Evolutionary conservation across 495 filamentous ascomycete species (phyloP), one percentile per base, ranked within the genome.

Genomic region (Staphylotrichum tortipilum): DNA sequence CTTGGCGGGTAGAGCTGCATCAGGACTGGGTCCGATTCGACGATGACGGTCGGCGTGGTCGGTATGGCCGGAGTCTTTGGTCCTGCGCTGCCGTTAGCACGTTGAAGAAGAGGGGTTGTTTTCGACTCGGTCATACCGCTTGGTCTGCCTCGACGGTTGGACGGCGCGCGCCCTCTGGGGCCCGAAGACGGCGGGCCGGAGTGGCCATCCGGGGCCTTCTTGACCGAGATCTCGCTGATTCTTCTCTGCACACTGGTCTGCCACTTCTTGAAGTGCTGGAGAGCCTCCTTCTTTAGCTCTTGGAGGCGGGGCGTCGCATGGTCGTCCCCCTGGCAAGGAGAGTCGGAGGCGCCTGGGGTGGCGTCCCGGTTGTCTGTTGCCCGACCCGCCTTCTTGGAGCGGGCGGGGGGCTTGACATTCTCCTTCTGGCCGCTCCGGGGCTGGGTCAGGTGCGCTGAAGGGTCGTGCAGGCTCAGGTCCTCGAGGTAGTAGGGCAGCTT

Each of bases 251-350:
- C 52, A 10, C 49, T 50, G 1, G 44, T 48, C 26, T 72, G 71
- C 73, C 73, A 76, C 50, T 73, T 74, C 30, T 52, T 58, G 54
- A 73, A 70, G 62, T 68, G 63, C n/a, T 53, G 44, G 11, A 72
- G 34, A 2, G 58, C 58, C 28, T 75, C 72, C 55, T 64, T 66
- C 58, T 70, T 71, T 30, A 73, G 57, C 55, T 76, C 73, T 31
- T 68, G 50, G 19, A 68, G 64, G 3, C 63, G 56, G 4, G 63
- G 55, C n/a, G 59, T 45, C 17, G 54, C 23, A 14, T 68, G 58
- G 19, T n/a, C 43, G 10, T 67, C 64, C 7, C 48, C 49, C 26
- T 47, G 48, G 31, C 29, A 28, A n/a, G 35, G 11, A 11, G 22
- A 47, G 12, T 52, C 30, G 12, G 40, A 18, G 11, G 37, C 36